Evolutionary conservation across 768 basidiomycete genomes (phyloP), one percentile per base, ranked within the genome.

Genomic region (Rickenella mellea): DNA sequence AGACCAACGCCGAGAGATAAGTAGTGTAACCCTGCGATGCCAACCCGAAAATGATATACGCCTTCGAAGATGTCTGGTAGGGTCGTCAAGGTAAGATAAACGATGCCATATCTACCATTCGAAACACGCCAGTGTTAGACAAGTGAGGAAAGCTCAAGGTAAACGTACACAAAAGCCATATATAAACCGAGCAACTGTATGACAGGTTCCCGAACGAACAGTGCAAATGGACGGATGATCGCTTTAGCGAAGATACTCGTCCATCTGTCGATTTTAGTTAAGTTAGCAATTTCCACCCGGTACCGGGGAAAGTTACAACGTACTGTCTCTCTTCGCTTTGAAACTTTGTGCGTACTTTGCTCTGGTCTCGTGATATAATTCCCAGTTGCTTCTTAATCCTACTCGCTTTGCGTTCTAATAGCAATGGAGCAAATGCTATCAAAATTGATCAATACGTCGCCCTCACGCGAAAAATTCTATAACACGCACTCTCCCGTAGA

Each of bases 401-500:
- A 2, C 60, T 51, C 1, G 80, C 80, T 49, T 79, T 80, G 21
- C 65, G 59, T 41, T 74, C 67, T 36, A 78, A 51, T 15, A 60
- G 44, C 4, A 58, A 31, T 7, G 57, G 57, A 1, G 58, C 48
- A 51, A 38, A 63, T 6, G 62, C 57, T 58, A 40, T 2, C 17
- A 30, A 31, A 27, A 20, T 27, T 25, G 14, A 6, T 15, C n/a
- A 38, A 19, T 22, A 5, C 2, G 33, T 24, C 20, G 2, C 3
- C 25, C 2, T 27, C 4, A 36, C 12, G 28, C n/a, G 7, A 4
- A 31, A 10, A n/a, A n/a, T n/a, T 14, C 19, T 12, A 22, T 6
- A 8, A 25, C 0, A 58, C 73, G 39, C 47, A 81, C 80, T 81
- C 68, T 85, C 82, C 62, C 66, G 67, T 4, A 86, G 65, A 44